Base-by-base conservation (phyloP, 208 protist genomes). In the Trypanosoma cruzi region DNA sequence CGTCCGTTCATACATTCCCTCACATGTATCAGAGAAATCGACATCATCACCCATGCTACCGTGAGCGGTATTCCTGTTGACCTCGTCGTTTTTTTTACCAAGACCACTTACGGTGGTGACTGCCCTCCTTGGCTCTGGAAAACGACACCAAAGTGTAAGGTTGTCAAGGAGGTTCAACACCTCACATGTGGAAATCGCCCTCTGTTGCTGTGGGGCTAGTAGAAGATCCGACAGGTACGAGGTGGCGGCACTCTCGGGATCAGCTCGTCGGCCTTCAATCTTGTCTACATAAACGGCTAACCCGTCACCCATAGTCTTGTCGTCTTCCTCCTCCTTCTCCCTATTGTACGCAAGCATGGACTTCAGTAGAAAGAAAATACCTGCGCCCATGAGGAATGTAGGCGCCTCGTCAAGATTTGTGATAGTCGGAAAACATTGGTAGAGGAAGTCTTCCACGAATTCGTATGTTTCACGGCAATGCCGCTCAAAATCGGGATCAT, bases 391-490 rank as follows among this genome's bases (percentile, higher is more conserved):
- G 14, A 96, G 75, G 55, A 93, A 95, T 59, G 86, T 72, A 22
- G 82, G 86, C 20, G 93, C 79, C 56, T 95, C 87, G 0, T 83
- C 80, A 14, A 96, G 71, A 28, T 63, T 71, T 52, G 79, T 66
- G 22, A 90, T 67, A 34, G 79, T 92, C 5, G 92, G 89, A 75
- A 96, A 96, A 79, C 92, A 96, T 75, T 96, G 92, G 48, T 86
- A 92, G 16, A 96, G 75, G 55, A 96, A 96, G 65, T 94, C 84
- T 66, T 95, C 85, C 0, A 95, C 89, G 68, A 95, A 95, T n/a
- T 88, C 82, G 70, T 90, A 96, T 62, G 84, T 94, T 61, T 94
- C 85, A 11, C 73, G 71, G 65, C 84, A 88, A 60, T 94, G 85
- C 36, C 80, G 74, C 28, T 91, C 81, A 65, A 93, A 80, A 60